Evolutionary conservation across 768 basidiomycete genomes (phyloP).

Genomic region (Podaxis sp.): DNA sequence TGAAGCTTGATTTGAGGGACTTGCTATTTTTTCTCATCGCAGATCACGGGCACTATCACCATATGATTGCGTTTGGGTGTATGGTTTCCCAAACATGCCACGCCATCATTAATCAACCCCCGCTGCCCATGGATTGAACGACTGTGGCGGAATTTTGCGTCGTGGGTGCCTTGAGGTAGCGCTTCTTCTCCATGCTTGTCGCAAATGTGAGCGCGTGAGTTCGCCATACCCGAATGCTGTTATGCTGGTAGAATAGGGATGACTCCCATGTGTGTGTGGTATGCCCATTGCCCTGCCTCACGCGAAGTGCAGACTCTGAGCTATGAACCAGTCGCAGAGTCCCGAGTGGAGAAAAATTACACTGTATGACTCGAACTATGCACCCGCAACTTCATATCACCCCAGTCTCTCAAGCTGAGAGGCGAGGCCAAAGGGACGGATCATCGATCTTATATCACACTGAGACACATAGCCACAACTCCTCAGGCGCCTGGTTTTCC

Average conservation of each 20-base stretch:
- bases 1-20: no score
- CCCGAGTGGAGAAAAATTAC: background rate
- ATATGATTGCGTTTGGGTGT: background rate
- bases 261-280: background rate
- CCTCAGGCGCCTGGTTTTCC: background rate
- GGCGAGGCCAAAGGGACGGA: background rate
- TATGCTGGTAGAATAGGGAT: background rate
- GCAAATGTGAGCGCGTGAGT: background rate
- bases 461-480: background rate
- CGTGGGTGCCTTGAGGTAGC: background rate
- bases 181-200: background rate
- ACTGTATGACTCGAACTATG: background rate
- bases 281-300: background rate
- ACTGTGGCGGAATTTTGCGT: background rate
- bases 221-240: background rate
- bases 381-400: background rate
- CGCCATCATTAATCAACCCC: background rate
- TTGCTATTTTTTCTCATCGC: background rate
- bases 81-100: background rate
- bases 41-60: no score
- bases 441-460: background rate
- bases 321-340: background rate
- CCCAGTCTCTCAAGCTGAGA: background rate
- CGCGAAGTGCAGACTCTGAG: background rate
- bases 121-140: background rate